Percentiles rank a stretch among this genome's conserved stretches.
phyloP scores from a whole-genome alignment of 2,329 filamentous ascomycete species.

The Pseudogymnoascus sp. region DNA sequence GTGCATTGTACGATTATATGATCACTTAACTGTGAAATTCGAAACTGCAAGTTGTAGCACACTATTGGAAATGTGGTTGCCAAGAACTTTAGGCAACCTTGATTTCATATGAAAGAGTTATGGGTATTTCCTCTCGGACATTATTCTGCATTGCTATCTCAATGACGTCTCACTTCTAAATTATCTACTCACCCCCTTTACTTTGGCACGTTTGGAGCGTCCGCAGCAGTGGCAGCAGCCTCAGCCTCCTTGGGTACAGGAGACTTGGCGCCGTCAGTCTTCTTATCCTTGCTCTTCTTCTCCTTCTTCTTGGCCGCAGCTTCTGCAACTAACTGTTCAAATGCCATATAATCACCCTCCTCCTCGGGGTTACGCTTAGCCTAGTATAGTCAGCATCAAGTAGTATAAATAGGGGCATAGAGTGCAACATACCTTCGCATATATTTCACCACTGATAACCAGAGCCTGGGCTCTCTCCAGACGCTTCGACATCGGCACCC shows the following conservation, averaged over 20 bases:
- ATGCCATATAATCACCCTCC: constrained; percentile 97
- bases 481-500: constrained; percentile 73
- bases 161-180: constrained; percentile 5
- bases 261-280: constrained; percentile 22
- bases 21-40: not conserved
- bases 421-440: constrained; percentile 60
- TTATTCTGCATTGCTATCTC: constrained; percentile 7
- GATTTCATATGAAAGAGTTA: not conserved
- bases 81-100: not conserved
- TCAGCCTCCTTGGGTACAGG: constrained; percentile 19
- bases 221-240: constrained; percentile 26
- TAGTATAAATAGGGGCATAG: not conserved
- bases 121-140: not conserved
- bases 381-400: constrained; percentile 37
- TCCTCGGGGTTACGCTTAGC: constrained; percentile 85
- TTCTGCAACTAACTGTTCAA: constrained; percentile 95
- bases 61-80: not conserved
- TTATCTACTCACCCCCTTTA: constrained; percentile 13
- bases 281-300: constrained; percentile 48
- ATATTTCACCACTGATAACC: constrained; percentile 81
- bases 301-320: constrained; percentile 89
- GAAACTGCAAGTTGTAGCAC: not conserved
- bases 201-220: constrained; percentile 34
- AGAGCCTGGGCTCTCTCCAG: constrained; percentile 86
- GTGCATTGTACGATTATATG: not conserved